Conservation (phyloP, 768 basidiomycete genomes). For the Ephemerocybe angulata region DNA sequence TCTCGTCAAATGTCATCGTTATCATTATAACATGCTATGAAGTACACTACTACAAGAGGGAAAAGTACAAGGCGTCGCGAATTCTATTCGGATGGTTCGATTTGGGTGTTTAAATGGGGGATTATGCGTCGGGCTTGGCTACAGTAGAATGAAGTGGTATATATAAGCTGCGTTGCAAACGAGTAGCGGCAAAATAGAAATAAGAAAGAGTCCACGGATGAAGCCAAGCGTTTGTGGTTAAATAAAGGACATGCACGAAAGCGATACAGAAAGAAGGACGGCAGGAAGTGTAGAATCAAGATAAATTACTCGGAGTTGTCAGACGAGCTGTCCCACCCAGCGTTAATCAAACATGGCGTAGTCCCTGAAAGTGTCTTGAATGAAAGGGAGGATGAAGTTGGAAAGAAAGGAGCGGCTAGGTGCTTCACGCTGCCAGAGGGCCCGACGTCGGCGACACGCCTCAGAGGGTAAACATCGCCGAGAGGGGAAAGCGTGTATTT, state of each 20-base stretch:
- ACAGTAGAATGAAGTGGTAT: background rate
- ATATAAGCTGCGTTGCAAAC: background rate
- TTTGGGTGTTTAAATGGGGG: background rate
- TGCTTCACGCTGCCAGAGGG: conserved; percentile 13
- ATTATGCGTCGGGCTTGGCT: background rate
- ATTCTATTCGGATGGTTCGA: background rate
- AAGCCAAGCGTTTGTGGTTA: background rate
- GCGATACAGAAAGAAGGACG: background rate
- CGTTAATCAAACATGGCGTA: conserved; percentile 49
- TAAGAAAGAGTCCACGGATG: background rate
- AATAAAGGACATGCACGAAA: conserved; percentile 2
- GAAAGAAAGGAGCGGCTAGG: conserved; percentile 20
- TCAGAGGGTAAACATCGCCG: conserved; percentile 18
- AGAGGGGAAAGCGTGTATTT: conserved; percentile 14
- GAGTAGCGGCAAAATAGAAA: background rate
- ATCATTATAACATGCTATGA: background rate
- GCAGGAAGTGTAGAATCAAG: background rate
- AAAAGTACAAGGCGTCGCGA: background rate
- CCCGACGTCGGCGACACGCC: conserved; percentile 18
- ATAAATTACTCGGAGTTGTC: conserved; percentile 6
- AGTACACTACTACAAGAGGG: background rate
- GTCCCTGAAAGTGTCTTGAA: conserved; percentile 27
- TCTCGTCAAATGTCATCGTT: background rate
- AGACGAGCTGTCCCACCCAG: conserved; percentile 52
- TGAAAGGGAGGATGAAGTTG: conserved; percentile 15